Base-by-base conservation (phyloP, 148 eudicot genomes). In the Heliamphora exappendiculata region DNA sequence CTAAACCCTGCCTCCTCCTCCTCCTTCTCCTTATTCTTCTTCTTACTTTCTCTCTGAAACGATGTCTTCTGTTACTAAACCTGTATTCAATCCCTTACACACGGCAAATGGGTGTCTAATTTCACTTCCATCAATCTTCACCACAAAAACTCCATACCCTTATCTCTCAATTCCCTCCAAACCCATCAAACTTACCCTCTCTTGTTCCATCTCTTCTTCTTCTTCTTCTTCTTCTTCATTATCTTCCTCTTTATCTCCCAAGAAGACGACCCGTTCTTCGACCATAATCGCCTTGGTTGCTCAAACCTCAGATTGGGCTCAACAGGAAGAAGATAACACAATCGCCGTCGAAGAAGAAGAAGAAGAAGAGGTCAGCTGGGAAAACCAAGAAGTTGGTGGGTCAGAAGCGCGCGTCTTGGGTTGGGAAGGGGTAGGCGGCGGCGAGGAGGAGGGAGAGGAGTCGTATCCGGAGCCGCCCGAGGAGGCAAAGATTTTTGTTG, bases 401-500 rank as follows among this genome's bases (percentile, higher is more conserved):
- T 29, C 63, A 0, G 74, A 75, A 17, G 58, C 78, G 26, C 26
- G 72, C 28, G 54, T 72, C 42, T 76, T 81, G 24, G 82, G 67
- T 42, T 79, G 78, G 82, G 86, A 77, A 31, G 76, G 44, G 12
- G 82, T 83, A 72, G 51, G 73, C 1, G 83, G 81, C 57, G 80
- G 57, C 7, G 83, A 47, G 22, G 86, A 51, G 1, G 87, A 10
- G 5, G 75, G 66, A n/a, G 69, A 63, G 24, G 91, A 70, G 20
- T 78, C 64, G 28, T 87, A 77, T 17, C 65, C 67, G 33, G 89
- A 88, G 66, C 92, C 92, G 1, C 79, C 87, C 12, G 98, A 93
- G 68, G 96, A 87, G 19, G 89, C 91, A 0, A 91, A 88, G 79
- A 22, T 91, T 29, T 93, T 81, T 83, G 96, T 93, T 55, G 98